A percentile compares a stretch with the other conserved stretches of the same genome.
These are phyloP conservation scores for Aethionema arabicum DNA, from an alignment of 345 rosid species.

Conservation along the genomic window DNA sequence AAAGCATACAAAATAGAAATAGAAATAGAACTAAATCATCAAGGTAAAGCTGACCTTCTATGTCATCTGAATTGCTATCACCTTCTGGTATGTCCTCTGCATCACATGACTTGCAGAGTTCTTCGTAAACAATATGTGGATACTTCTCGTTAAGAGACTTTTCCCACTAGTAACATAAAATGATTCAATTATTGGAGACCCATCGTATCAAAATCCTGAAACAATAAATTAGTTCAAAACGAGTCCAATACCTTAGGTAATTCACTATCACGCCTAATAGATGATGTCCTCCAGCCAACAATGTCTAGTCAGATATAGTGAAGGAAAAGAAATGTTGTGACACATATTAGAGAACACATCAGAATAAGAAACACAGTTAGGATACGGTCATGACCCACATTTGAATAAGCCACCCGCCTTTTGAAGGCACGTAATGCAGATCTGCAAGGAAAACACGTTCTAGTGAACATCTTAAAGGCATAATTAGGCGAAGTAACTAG, in stretches of 20 bases:
- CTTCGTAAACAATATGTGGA: constrained; percentile 89
- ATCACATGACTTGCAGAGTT: constrained; percentile 74
- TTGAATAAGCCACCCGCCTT: constrained; percentile 88
- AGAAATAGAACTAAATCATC: background rate
- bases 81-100: constrained; percentile 43
- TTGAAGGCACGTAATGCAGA: constrained; percentile 76
- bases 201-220: constrained; percentile 20
- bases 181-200: constrained; percentile 1
- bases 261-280: constrained; percentile 74
- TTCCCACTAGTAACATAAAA: constrained; percentile 58
- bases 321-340: constrained; percentile 41
- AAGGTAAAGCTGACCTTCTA: constrained; percentile 67
- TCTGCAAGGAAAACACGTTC: constrained; percentile 47
- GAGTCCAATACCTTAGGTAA: constrained; percentile 70
- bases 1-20: background rate
- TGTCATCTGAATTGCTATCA: constrained; percentile 47
- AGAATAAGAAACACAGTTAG: constrained; percentile 32
- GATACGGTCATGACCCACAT: constrained; percentile 92
- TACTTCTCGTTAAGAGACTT: constrained; percentile 65
- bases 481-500: constrained; percentile 20
- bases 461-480: constrained; percentile 18
- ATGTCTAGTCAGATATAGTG: constrained; percentile 54
- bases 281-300: constrained; percentile 98
- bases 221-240: constrained; percentile 8
- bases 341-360: constrained; percentile 10